Evolutionary conservation across 2,329 filamentous ascomycete species (phyloP).

Genomic region (Colletotrichum theobromicola): DNA sequence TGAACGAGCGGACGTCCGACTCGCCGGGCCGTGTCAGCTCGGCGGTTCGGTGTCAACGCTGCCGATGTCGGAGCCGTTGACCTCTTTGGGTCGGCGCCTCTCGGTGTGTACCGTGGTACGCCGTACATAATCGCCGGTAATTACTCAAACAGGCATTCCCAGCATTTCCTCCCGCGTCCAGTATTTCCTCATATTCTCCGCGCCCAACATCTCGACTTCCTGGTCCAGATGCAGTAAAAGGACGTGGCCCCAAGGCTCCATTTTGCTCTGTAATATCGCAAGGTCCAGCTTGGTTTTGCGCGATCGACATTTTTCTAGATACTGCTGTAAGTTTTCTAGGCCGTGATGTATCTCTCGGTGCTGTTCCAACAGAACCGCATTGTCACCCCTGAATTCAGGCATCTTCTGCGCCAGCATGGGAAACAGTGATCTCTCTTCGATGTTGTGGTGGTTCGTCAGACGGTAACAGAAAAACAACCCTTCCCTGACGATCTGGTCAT

Average conservation of each 20-base stretch:
- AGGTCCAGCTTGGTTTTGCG: slow-evolving; percentile 66
- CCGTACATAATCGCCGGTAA: neutral
- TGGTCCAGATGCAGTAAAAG: slow-evolving; percentile 84
- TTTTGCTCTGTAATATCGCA: slow-evolving; percentile 66
- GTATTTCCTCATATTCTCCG: slow-evolving; percentile 86
- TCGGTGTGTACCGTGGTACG: neutral
- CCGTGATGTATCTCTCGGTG: slow-evolving; percentile 81
- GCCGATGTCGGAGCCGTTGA: neutral
- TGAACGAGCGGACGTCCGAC: neutral
- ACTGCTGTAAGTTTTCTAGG: slow-evolving; percentile 69
- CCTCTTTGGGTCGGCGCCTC: neutral
- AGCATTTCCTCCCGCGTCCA: slow-evolving; percentile 80
- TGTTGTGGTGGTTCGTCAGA: slow-evolving; percentile 76
- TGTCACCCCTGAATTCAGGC: slow-evolving; percentile 69
- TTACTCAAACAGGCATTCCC: slow-evolving; percentile 66
- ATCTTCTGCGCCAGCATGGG: slow-evolving; percentile 78
- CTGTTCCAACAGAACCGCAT: slow-evolving; percentile 70
- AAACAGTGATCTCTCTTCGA: slow-evolving; percentile 84
- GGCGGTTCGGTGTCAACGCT: neutral
- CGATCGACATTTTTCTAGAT: slow-evolving; percentile 65
- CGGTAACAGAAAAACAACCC: slow-evolving; percentile 72
- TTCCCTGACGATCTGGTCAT: slow-evolving; percentile 69
- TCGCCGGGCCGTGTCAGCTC: neutral
- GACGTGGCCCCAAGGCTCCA: slow-evolving; percentile 80
- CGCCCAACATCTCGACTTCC: slow-evolving; percentile 78